Conservation (phyloP, 2,329 filamentous ascomycete species). For the Xylaria sp. region DNA sequence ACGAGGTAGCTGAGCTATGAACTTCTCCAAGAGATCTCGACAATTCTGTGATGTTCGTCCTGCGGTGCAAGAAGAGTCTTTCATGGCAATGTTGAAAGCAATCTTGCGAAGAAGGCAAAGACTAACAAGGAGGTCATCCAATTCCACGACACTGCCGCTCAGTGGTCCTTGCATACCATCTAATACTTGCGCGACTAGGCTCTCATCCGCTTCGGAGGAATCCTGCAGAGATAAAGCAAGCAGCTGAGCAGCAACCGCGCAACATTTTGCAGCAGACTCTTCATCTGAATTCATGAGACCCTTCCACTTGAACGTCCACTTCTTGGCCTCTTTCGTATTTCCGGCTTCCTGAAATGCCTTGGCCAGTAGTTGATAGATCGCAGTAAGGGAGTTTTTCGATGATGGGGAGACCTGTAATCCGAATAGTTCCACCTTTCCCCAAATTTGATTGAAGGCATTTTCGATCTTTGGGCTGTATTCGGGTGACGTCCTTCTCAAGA, state of each 20-base stretch:
- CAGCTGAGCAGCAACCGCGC: slow-evolving; percentile 65
- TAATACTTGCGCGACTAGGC: slow-evolving; percentile 60
- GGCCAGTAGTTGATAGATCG: slow-evolving; percentile 65
- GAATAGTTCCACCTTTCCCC: slow-evolving; percentile 53
- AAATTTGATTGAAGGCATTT: slow-evolving; percentile 52
- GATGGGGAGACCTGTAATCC: slow-evolving; percentile 51
- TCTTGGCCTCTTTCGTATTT: slow-evolving; percentile 61
- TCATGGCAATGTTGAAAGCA: slow-evolving; percentile 60
- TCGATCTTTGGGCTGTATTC: slow-evolving; percentile 55
- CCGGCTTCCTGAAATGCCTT: slow-evolving; percentile 60
- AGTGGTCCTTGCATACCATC: slow-evolving; percentile 68
- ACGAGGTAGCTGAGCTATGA: slow-evolving; percentile 69
- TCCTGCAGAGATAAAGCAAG: slow-evolving; percentile 65
- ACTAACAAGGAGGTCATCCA: slow-evolving; percentile 70
- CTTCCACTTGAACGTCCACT: slow-evolving; percentile 65
- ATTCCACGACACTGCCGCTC: slow-evolving; percentile 67
- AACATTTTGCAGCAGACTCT: slow-evolving; percentile 62
- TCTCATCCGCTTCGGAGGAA: slow-evolving; percentile 54
- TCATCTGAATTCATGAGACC: slow-evolving; percentile 51
- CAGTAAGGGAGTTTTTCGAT: slow-evolving; percentile 58
- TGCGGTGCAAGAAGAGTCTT: slow-evolving; percentile 31
- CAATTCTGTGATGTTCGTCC: slow-evolving; percentile 28
- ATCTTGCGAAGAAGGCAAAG: slow-evolving; percentile 67
- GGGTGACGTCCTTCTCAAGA: slow-evolving; percentile 62
- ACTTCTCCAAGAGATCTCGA: slow-evolving; percentile 61